Evolutionary conservation across 192 early-diverging fungal genomes (phyloP).

Genomic region (Dispira simplex): DNA sequence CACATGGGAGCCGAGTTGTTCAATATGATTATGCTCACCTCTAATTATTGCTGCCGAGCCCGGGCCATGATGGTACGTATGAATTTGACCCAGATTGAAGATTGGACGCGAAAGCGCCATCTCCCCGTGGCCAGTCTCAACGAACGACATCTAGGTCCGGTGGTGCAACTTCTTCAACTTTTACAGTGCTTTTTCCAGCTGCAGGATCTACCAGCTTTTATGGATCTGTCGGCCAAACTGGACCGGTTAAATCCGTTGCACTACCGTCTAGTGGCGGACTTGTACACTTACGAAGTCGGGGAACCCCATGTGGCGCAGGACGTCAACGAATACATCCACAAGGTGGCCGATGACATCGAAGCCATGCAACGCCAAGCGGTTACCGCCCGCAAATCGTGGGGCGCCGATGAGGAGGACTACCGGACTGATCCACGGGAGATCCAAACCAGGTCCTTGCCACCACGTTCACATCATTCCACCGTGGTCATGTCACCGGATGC

Average conservation of each 20-base stretch:
- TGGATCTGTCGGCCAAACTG: conserved; percentile 53
- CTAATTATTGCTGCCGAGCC: conserved; percentile 55
- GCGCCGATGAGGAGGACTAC: not conserved
- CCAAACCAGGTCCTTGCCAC: too few species aligned
- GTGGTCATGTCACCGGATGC: conserved; percentile 2
- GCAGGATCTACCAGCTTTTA: conserved; percentile 53
- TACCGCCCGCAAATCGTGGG: not conserved
- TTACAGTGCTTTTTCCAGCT: conserved; percentile 63
- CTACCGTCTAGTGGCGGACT: conserved; percentile 48
- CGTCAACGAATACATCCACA: conserved; percentile 56
- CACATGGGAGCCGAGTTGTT: conserved; percentile 63
- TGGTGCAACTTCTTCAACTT: conserved; percentile 69
- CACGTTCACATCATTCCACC: conserved; percentile 5
- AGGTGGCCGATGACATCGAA: conserved; percentile 53
- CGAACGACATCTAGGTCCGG: conserved; percentile 37
- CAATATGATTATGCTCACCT: conserved; percentile 68
- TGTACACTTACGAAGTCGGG: conserved; percentile 81
- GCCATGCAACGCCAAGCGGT: conserved; percentile 21
- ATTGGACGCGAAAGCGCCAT: conserved; percentile 57
- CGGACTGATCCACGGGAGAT: not conserved
- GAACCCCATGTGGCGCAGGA: conserved; percentile 56
- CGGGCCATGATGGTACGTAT: conserved; percentile 73
- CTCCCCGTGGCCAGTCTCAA: conserved; percentile 7
- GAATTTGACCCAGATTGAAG: conserved; percentile 64
- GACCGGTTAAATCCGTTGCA: conserved; percentile 55